These are phyloP conservation scores for Fusarium acutatum DNA, from an alignment of 2,329 filamentous ascomycete species.

Conservation along the genomic window DNA sequence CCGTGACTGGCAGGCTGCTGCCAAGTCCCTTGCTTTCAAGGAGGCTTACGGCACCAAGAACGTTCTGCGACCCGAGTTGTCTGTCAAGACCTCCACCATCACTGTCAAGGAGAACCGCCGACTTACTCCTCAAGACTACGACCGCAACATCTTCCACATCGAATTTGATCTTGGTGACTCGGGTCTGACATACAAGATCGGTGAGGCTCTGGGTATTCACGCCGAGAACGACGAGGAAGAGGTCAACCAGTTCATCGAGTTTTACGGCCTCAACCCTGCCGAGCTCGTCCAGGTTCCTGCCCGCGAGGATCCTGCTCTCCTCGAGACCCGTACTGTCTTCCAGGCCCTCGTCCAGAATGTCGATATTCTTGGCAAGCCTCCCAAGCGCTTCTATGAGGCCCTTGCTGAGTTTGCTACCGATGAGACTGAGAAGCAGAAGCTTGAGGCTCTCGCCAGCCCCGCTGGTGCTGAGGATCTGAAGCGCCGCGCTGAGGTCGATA, in stretches of 20 bases:
- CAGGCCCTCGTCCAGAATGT: constrained; percentile 92
- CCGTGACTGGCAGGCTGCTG: constrained; percentile 81
- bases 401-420: constrained; percentile 87
- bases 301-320: constrained; percentile 75
- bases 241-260: constrained; percentile 85
- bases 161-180: constrained; percentile 95
- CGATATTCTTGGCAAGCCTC: constrained; percentile 95
- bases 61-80: constrained; percentile 82
- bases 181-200: constrained; percentile 94
- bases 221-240: constrained; percentile 87
- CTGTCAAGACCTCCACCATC: constrained; percentile 86
- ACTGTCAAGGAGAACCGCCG: constrained; percentile 95
- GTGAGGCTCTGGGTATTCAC: constrained; percentile 95
- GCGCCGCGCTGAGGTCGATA: constrained; percentile 88
- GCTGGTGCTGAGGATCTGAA: constrained; percentile 93
- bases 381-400: constrained; percentile 97
- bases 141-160: constrained; percentile 99
- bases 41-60: constrained; percentile 84
- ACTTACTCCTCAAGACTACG: constrained; percentile 86
- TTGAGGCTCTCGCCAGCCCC: constrained; percentile 77
- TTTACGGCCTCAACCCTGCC: constrained; percentile 84
- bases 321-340: constrained; percentile 92
- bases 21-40: constrained; percentile 91
- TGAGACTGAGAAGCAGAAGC: constrained; percentile 80
- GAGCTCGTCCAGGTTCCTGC: constrained; percentile 92